A percentile compares a stretch with the other conserved stretches of the same genome.
Conservation (phyloP, 495 filamentous ascomycete genomes). For the Tuber calosporum region DNA sequence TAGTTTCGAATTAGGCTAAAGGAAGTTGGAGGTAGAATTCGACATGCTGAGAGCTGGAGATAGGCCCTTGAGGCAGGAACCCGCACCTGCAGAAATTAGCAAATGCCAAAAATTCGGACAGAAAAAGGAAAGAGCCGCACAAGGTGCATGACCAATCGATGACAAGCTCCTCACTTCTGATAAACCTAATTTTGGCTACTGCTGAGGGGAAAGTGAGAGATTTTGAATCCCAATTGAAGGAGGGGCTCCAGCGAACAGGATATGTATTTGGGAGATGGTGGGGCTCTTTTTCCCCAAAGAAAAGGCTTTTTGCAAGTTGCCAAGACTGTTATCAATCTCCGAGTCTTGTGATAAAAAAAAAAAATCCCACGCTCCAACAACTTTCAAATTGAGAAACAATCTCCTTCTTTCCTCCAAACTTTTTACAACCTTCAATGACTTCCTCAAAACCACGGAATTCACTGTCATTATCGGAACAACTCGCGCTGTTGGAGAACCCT, state of each 20-base stretch:
- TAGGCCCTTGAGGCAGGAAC: constrained; percentile 22
- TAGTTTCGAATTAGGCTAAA: constrained; percentile 39
- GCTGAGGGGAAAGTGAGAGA: background rate
- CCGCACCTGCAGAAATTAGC: constrained; percentile 11
- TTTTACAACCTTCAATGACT: constrained; percentile 26
- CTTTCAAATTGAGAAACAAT: constrained; percentile 1
- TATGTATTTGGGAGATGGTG: background rate
- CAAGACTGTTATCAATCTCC: constrained; percentile 4
- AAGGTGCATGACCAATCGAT: background rate
- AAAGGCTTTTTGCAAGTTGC: background rate
- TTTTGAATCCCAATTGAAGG: background rate
- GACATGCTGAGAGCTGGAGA: constrained; percentile 17
- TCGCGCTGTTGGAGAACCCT: constrained; percentile 58
- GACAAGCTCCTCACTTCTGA: background rate
- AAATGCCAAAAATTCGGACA: background rate
- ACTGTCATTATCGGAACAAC: constrained; percentile 55
- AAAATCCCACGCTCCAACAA: background rate
- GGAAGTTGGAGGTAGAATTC: constrained; percentile 39
- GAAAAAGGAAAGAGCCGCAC: background rate
- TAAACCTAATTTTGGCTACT: background rate
- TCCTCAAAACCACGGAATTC: constrained; percentile 33
- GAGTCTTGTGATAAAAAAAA: constrained; percentile 29
- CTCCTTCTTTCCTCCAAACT: constrained; percentile 9
- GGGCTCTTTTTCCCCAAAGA: background rate
- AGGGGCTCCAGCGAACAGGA: background rate